A percentile compares a stretch with the other conserved stretches of the same genome.
These are phyloP conservation scores for Pseudogymnoascus sp. DNA, from an alignment of 2,329 filamentous ascomycete species.

Conservation along the genomic window DNA sequence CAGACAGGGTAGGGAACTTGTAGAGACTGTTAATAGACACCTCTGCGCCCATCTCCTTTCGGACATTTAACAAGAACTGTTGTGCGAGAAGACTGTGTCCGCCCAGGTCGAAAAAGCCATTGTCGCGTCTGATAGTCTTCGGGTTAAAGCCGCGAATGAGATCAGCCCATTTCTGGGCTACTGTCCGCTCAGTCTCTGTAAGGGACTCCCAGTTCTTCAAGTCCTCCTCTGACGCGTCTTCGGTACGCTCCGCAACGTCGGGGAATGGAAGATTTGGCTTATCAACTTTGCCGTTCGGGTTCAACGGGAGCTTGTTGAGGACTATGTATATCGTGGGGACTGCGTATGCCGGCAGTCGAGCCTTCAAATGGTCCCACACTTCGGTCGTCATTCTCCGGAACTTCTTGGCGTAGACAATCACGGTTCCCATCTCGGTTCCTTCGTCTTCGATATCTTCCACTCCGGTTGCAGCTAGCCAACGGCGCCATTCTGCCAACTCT, in stretches of 20 bases:
- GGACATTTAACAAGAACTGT: conserved; percentile 67
- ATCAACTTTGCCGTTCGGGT: conserved; percentile 81
- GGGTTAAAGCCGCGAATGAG: conserved; percentile 61
- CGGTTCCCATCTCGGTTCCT: conserved; percentile 28
- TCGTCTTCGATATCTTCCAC: conserved; percentile 50
- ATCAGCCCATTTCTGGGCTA: conserved; percentile 69
- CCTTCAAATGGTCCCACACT: conserved; percentile 60
- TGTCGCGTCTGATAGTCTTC: conserved; percentile 57
- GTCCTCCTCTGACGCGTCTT: conserved; percentile 38
- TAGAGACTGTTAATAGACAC: conserved; percentile 67
- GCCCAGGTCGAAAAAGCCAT: conserved; percentile 70
- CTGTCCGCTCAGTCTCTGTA: conserved; percentile 52
- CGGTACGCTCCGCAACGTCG: conserved; percentile 46
- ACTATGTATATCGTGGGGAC: conserved; percentile 69
- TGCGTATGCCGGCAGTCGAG: conserved; percentile 65
- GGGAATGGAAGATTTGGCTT: conserved; percentile 74
- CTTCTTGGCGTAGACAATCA: conserved; percentile 36
- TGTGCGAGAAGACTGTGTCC: conserved; percentile 78
- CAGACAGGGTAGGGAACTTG: conserved; percentile 52
- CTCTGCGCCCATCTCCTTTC: conserved; percentile 52
- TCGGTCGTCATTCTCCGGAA: conserved; percentile 38
- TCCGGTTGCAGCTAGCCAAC: conserved; percentile 53
- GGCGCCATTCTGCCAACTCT: conserved; percentile 65
- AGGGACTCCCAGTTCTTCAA: conserved; percentile 36
- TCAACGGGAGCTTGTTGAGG: conserved; percentile 67